Conservation (phyloP, 345 rosid species). For the Eucalyptus urophylla region DNA sequence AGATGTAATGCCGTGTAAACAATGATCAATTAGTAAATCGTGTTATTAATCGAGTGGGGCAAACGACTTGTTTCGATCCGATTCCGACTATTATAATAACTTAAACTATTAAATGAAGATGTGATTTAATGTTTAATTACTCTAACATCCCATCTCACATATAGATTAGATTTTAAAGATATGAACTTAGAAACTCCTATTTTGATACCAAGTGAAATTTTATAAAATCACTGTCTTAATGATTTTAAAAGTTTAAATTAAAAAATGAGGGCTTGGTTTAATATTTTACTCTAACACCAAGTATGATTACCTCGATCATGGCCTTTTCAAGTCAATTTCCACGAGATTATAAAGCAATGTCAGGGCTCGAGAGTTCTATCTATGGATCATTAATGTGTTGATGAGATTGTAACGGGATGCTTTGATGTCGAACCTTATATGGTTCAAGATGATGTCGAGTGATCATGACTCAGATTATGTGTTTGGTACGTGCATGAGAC, state of each 20-base stretch:
- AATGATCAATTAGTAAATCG: not conserved
- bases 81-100: not conserved
- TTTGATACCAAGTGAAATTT: accelerated
- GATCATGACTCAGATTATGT: not conserved
- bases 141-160: accelerated
- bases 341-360: not conserved
- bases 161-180: too few relatives aligned
- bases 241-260: too few relatives aligned
- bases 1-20: not conserved
- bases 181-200: accelerated
- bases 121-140: accelerated
- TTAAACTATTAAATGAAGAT: accelerated
- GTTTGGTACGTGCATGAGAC: not conserved
- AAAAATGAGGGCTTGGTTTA: accelerated
- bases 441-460: not conserved
- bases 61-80: not conserved
- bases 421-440: not conserved
- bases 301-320: not conserved
- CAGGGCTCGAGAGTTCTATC: not conserved
- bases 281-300: not conserved
- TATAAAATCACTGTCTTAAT: accelerated
- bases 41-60: not conserved
- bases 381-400: not conserved
- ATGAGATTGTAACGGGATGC: not conserved
- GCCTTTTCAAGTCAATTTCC: not conserved